Percentiles rank a stretch among this genome's conserved stretches.
These are phyloP conservation scores for Singerocomus rubriflavus DNA, from an alignment of 1,284 basidiomycete genomes.

Conservation along the genomic window DNA sequence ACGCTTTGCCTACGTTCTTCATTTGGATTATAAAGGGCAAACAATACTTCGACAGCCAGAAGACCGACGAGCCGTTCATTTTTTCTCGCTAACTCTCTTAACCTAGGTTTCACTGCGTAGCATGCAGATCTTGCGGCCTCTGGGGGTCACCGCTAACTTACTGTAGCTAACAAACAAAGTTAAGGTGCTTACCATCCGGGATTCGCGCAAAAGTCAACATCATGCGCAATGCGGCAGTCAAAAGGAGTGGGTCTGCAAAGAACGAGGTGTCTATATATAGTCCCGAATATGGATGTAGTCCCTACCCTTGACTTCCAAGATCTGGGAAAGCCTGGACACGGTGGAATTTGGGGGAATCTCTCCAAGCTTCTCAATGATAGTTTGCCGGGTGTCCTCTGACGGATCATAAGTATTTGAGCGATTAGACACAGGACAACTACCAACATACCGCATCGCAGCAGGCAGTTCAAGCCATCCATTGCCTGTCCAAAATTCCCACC, in stretches of 20 bases:
- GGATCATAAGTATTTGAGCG: background rate
- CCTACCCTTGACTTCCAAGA: conserved; percentile 16
- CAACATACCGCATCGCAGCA: conserved; percentile 23
- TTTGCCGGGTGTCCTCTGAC: conserved; percentile 12
- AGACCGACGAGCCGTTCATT: conserved; percentile 14
- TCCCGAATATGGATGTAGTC: background rate
- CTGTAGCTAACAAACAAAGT: too few species aligned
- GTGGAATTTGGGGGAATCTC: background rate
- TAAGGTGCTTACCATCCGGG: conserved; percentile 7
- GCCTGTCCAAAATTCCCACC: conserved; percentile 16
- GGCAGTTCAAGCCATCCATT: conserved; percentile 24
- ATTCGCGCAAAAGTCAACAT: conserved; percentile 17
- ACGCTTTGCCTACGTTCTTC: conserved; percentile 3
- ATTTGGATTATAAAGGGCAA: conserved; percentile 12
- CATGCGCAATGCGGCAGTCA: conserved; percentile 20
- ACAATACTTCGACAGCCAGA: conserved; percentile 21
- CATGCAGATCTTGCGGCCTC: conserved; percentile 10
- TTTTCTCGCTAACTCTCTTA: conserved; percentile 16
- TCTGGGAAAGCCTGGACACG: conserved; percentile 12
- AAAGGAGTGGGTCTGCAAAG: conserved; percentile 8
- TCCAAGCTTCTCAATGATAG: conserved; percentile 11
- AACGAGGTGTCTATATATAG: background rate
- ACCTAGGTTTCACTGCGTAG: conserved; percentile 1
- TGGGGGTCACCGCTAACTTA: background rate
- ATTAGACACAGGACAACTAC: background rate